Conservation (phyloP, 177 flowering plant species). For the Vitis hybrid region DNA sequence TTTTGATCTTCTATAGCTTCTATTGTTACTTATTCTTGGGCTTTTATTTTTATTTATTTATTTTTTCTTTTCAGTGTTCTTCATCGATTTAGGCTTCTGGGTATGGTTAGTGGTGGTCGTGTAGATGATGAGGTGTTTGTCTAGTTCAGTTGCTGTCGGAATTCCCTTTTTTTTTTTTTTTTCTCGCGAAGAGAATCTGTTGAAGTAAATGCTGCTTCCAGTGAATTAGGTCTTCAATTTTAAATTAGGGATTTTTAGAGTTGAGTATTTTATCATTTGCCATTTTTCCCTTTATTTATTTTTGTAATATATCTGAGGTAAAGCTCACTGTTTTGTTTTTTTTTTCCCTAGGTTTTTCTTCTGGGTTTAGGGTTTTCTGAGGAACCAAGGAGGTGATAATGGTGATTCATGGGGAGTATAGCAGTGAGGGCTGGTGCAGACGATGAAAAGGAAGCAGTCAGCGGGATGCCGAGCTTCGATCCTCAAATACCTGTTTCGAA, state of each 20-base stretch:
- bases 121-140: no score
- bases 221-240: no score
- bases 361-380: conserved; percentile 6
- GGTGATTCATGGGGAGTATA: conserved; percentile 41
- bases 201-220: not conserved
- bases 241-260: no score
- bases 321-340: not conserved
- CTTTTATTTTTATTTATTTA: not conserved
- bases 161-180: not conserved
- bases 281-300: no score
- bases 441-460: conserved; percentile 38
- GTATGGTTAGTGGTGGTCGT: no score
- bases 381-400: conserved; percentile 20
- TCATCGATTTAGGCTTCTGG: no score
- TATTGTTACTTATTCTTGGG: no score
- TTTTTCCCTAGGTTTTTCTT: not conserved
- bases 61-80: not conserved
- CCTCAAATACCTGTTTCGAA: conserved; percentile 32
- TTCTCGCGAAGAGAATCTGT: not conserved
- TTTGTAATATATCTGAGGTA: not conserved
- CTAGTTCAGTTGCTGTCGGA: no score
- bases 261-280: no score
- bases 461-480: conserved; percentile 65
- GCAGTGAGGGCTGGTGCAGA: conserved; percentile 31
- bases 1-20: no score